These are phyloP conservation scores for Vigna unguiculata DNA, from an alignment of 306 rosid species.

Conservation along the genomic window DNA sequence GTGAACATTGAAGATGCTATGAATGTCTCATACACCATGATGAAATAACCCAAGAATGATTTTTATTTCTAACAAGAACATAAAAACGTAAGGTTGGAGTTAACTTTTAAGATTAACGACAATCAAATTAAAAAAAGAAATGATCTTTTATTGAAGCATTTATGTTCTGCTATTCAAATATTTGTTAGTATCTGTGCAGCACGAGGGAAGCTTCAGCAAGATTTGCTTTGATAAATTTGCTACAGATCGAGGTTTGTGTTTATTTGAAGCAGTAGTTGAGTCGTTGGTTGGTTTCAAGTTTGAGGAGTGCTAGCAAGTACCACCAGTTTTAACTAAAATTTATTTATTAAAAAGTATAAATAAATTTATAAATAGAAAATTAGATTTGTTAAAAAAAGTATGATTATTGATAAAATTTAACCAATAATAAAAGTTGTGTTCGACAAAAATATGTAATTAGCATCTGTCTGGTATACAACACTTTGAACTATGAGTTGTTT, in stretches of 20 bases:
- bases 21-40: constrained; percentile 10
- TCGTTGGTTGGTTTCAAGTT: too few species aligned
- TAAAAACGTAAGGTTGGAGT: background rate
- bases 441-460: too few species aligned
- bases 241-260: background rate
- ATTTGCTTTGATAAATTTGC: background rate
- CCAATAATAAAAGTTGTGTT: background rate
- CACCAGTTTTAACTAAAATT: background rate
- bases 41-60: background rate
- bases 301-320: too few species aligned
- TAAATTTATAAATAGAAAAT: background rate
- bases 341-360: background rate
- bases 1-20: constrained; percentile 6
- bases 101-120: background rate
- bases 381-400: background rate
- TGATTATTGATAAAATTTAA: background rate
- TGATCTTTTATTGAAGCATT: background rate
- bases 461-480: background rate
- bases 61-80: background rate
- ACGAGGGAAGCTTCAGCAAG: background rate
- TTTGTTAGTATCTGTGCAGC: background rate
- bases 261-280: too few species aligned
- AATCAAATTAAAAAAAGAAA: background rate
- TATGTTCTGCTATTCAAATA: background rate
- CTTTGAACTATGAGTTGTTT: background rate